Percentiles rank a stretch among this genome's conserved stretches.
These are phyloP conservation scores for Lachancea sp. DNA, from an alignment of 805 yeast species.

Conservation along the genomic window DNA sequence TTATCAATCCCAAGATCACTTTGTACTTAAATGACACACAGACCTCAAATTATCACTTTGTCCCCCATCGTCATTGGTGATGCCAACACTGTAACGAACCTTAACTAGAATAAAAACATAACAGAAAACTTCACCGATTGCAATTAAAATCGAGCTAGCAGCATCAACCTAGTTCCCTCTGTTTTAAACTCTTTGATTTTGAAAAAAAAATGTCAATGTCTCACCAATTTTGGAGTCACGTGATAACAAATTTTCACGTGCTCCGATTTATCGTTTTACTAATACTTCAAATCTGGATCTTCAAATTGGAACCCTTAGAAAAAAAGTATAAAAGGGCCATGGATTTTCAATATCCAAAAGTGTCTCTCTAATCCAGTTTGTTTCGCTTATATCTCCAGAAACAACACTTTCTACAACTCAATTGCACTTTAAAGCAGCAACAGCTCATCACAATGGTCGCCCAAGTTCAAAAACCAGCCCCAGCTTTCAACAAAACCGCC, in stretches of 20 bases:
- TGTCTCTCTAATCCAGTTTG: background rate
- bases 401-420: background rate
- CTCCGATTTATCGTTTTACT: background rate
- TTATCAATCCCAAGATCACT: background rate
- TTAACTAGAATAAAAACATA: too few relatives aligned
- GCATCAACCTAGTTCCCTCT: too few relatives aligned
- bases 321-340: constrained; percentile 2
- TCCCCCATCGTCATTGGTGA: too few relatives aligned
- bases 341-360: background rate
- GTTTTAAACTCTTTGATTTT: too few relatives aligned
- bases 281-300: background rate
- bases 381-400: background rate
- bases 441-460: constrained; percentile 84
- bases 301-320: background rate
- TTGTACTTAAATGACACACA: background rate
- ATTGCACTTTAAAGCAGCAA: background rate
- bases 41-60: too few relatives aligned
- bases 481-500: constrained; percentile 92
- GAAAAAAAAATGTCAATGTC: too few relatives aligned
- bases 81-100: too few relatives aligned
- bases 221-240: too few relatives aligned
- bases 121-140: too few relatives aligned
- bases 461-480: constrained; percentile 91
- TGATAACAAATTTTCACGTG: too few relatives aligned
- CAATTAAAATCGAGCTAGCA: too few relatives aligned